A percentile compares a stretch with the other conserved stretches of the same genome.
These are phyloP conservation scores for Suhomyces panamericanus DNA, from an alignment of 1,139 yeast genomes.

Conservation along the genomic window DNA sequence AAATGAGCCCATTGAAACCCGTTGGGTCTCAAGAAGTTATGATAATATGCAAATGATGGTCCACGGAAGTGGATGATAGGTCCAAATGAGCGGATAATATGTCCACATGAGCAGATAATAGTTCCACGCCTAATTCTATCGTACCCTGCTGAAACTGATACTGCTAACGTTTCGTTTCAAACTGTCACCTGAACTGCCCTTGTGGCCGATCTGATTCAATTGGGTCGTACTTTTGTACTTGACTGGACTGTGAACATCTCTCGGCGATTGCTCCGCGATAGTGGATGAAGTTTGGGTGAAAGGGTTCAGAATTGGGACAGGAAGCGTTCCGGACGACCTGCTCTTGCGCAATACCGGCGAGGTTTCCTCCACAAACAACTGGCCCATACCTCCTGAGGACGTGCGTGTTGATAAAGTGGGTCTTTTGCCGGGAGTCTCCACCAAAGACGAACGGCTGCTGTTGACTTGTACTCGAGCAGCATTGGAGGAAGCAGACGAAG, in stretches of 20 bases:
- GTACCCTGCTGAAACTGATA: constrained; percentile 37
- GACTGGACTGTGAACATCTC: neutral
- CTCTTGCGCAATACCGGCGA: constrained; percentile 18
- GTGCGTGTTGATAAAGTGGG: constrained; percentile 16
- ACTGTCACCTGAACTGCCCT: constrained; percentile 12
- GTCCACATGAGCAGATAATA: too few species aligned
- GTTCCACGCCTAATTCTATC: constrained; percentile 16
- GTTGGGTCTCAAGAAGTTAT: too few species aligned
- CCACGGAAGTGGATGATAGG: too few species aligned
- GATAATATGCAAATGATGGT: too few species aligned
- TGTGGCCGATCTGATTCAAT: constrained; percentile 1
- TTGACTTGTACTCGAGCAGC: constrained; percentile 35
- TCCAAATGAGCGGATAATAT: too few species aligned
- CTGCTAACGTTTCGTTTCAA: constrained; percentile 18
- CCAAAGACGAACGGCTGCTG: constrained; percentile 22
- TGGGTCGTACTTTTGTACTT: neutral
- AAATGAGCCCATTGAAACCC: too few species aligned
- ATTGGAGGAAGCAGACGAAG: constrained; percentile 32
- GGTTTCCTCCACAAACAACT: constrained; percentile 1
- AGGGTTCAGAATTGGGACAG: neutral
- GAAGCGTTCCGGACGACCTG: constrained; percentile 19
- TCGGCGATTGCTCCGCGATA: constrained; percentile 1
- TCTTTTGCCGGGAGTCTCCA: constrained; percentile 16
- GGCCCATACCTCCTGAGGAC: constrained; percentile 6
- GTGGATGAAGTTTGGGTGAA: neutral